A percentile compares a stretch with the other conserved stretches of the same genome.
Evolutionary conservation across 495 filamentous ascomycete species (phyloP).

Genomic region (Xylaria intraflava): DNA sequence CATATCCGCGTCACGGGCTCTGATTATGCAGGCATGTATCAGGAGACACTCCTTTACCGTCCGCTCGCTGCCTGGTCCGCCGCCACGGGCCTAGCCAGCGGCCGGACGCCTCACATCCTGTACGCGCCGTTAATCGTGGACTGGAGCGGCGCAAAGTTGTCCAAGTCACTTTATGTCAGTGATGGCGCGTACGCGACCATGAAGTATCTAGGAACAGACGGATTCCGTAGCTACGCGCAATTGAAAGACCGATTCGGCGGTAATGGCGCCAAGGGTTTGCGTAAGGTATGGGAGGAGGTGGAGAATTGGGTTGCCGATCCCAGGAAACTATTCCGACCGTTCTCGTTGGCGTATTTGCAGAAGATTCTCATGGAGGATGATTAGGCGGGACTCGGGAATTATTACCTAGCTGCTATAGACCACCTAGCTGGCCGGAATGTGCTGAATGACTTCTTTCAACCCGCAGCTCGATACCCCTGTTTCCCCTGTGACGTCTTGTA

Average conservation of each 20-base stretch:
- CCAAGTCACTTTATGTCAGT: constrained; percentile 25
- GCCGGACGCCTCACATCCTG: constrained; percentile 10
- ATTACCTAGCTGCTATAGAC: neutral
- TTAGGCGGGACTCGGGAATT: neutral
- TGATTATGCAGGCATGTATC: constrained; percentile 28
- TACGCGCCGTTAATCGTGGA: constrained; percentile 29
- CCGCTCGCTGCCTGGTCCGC: constrained; percentile 17
- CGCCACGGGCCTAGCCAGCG: constrained; percentile 3
- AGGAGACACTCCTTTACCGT: constrained; percentile 20
- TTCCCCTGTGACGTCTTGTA: neutral
- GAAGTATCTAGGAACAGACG: constrained; percentile 1
- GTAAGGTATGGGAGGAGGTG: constrained; percentile 14
- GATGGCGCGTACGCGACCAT: constrained; percentile 21
- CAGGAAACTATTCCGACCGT: constrained; percentile 14
- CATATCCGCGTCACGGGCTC: constrained; percentile 23
- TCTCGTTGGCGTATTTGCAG: constrained; percentile 16
- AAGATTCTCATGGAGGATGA: neutral
- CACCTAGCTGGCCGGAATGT: neutral
- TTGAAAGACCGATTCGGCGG: constrained; percentile 4
- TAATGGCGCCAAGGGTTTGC: neutral
- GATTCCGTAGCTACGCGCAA: constrained; percentile 1
- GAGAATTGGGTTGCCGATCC: constrained; percentile 15
- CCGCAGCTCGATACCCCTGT: neutral
- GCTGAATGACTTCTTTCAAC: neutral
- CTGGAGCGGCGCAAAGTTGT: constrained; percentile 29